phyloP scores from a whole-genome alignment of 371 early-diverging fungal species.

The Gilbertella persicaria region DNA sequence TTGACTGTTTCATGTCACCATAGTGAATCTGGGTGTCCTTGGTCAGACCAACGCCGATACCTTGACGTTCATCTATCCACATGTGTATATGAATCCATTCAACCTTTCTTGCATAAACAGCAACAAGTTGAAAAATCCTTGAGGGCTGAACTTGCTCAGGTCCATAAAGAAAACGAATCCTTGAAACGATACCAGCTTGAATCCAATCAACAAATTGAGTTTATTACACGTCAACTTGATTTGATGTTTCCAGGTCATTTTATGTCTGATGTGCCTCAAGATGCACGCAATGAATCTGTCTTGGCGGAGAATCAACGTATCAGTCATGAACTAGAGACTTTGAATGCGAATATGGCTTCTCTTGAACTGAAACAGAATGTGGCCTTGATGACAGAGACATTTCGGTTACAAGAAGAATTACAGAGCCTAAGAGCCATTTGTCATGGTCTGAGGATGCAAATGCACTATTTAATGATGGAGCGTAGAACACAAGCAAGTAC shows the following conservation, averaged over 20 bases:
- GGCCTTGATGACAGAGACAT: constrained; percentile 70
- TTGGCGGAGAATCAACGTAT: constrained; percentile 58
- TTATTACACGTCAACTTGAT: constrained; percentile 41
- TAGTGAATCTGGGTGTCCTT: constrained; percentile 62
- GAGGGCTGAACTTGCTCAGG: constrained; percentile 45
- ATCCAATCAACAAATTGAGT: constrained; percentile 43
- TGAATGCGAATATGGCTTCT: constrained; percentile 58
- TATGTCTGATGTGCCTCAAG: constrained; percentile 14
- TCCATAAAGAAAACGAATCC: constrained; percentile 46
- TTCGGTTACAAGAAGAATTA: constrained; percentile 70
- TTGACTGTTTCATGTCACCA: constrained; percentile 53
- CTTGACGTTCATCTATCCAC: constrained; percentile 39
- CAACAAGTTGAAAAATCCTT: constrained; percentile 46
- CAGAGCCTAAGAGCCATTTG: constrained; percentile 65
- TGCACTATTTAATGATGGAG: constrained; percentile 67
- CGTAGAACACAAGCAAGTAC: constrained; percentile 26
- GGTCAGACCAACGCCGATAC: constrained; percentile 56
- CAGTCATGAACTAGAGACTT: constrained; percentile 58
- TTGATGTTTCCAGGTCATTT: constrained; percentile 47
- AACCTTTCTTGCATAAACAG: constrained; percentile 53
- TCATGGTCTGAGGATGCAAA: constrained; percentile 69
- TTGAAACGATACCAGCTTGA: constrained; percentile 47
- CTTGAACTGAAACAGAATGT: constrained; percentile 71
- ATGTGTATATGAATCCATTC: constrained; percentile 67
- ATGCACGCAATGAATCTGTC: constrained; percentile 25